Evolutionary conservation across 331 rosid species (phyloP).

Genomic region (Spiraea crenata): DNA sequence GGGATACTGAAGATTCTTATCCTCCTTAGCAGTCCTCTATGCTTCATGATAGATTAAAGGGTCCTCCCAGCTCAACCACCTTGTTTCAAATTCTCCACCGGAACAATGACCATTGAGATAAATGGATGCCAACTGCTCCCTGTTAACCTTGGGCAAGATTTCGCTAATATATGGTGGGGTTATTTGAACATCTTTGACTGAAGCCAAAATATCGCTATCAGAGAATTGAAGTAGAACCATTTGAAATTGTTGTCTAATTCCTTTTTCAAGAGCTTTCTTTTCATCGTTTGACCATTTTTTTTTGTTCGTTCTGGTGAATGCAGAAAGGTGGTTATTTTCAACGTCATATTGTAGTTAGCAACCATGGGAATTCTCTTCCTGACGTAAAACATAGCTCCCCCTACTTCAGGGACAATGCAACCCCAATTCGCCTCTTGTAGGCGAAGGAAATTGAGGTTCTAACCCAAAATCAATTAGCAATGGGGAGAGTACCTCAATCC

Average conservation of each 20-base stretch:
- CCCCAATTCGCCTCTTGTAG: constrained; percentile 58
- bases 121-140: constrained; percentile 81
- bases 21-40: constrained; percentile 76
- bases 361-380: constrained; percentile 72
- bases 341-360: constrained; percentile 56
- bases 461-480: too few relatives aligned
- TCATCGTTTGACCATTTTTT: constrained; percentile 69
- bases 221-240: constrained; percentile 56
- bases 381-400: constrained; percentile 64
- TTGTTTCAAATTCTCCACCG: constrained; percentile 84
- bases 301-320: constrained; percentile 44
- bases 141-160: constrained; percentile 71
- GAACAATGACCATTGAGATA: constrained; percentile 52
- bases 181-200: constrained; percentile 58
- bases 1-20: constrained; percentile 54
- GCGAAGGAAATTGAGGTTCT: too few relatives aligned
- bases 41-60: constrained; percentile 61
- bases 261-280: constrained; percentile 64
- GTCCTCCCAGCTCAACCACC: constrained; percentile 96
- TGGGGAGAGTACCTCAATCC: too few relatives aligned
- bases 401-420: constrained; percentile 62
- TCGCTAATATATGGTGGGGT: constrained; percentile 49
- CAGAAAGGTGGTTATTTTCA: constrained; percentile 45
- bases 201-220: constrained; percentile 42
- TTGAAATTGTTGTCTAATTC: constrained; percentile 85